Evolutionary conservation across 2,329 filamentous ascomycete genomes (phyloP).

Genomic region (Pseudogymnoascus sp.): DNA sequence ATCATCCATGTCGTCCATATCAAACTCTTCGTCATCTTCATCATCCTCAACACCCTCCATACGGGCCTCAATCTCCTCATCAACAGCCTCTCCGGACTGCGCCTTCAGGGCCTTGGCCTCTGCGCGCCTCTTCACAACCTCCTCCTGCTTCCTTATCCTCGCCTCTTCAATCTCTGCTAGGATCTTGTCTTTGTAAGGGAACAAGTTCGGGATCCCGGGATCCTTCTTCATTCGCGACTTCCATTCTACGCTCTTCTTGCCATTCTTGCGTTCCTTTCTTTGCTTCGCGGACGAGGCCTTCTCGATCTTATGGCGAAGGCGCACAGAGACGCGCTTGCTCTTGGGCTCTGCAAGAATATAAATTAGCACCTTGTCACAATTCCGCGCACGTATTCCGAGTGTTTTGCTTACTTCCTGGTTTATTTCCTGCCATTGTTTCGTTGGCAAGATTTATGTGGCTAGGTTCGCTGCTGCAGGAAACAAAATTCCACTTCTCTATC

Average conservation of each 20-base stretch:
- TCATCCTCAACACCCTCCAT: conserved; percentile 39
- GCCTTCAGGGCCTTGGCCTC: conserved; percentile 62
- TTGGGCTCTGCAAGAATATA: conserved; percentile 61
- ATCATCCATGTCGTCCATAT: conserved; percentile 48
- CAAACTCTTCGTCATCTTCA: conserved; percentile 42
- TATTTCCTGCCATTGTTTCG: conserved; percentile 28
- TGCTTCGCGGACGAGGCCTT: conserved; percentile 88
- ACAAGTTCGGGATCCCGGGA: conserved; percentile 92
- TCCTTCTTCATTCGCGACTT: conserved; percentile 93
- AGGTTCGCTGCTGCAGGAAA: not conserved
- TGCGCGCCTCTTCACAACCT: conserved; percentile 63
- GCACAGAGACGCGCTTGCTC: conserved; percentile 85
- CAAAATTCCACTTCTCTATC: conserved; percentile 11
- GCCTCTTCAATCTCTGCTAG: conserved; percentile 91
- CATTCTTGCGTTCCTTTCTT: conserved; percentile 77
- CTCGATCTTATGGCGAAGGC: conserved; percentile 90
- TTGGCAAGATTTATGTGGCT: conserved; percentile 11
- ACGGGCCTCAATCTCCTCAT: conserved; percentile 37
- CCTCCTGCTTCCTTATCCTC: conserved; percentile 72
- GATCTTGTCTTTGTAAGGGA: conserved; percentile 95
- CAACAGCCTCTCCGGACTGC: conserved; percentile 38
- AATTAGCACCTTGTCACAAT: not conserved
- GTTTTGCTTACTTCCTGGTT: conserved; percentile 28
- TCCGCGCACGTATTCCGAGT: not conserved
- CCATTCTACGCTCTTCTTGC: conserved; percentile 98